Base-by-base conservation (phyloP, 257 asterid genomes). In the Nicotiana noctiflora region DNA sequence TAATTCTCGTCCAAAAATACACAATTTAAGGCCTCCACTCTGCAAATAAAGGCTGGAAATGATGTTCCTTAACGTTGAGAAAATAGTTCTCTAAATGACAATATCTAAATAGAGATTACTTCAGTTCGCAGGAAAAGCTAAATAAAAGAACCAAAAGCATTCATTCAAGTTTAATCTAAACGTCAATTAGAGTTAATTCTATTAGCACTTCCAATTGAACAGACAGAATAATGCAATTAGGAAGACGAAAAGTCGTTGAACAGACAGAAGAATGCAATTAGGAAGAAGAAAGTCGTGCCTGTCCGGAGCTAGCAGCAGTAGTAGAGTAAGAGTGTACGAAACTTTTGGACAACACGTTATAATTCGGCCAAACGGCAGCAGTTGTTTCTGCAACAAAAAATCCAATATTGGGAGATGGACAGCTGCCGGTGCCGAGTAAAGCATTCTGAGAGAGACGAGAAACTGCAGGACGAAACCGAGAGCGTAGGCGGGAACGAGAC, bases 261-360 rank as follows among this genome's bases (percentile, higher is more conserved):
- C 18, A 17, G 4, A 37, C 15, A 40, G 4, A 49, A 6, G 4
- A 62, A 25, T 12, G 44, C 25, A 25, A 29, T 29, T 5, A 31
- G 0, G 8, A 63, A 63, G 78, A 27, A 21, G 14, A 53, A 46
- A 34, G 8, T n/a, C 32, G 44, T 81, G 83, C 98, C 93, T 88
- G 93, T 56, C 87, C 89, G 13, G 87, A 81, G 70, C 34, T 51
- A 32, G 91, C 79, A 62, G 89, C 79, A 66, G 92, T 75, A 53
- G 91, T 77, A 74, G 97, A 89, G 88, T 87, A 91, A 63, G 87
- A 78, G 81, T 95, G 93, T 51, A 82, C 21, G 34, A 79, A 53
- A 78, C 15, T 63, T 52, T 53, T 56, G 32, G 74, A 15, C 23
- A 57, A 72, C 2, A 63, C 74, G 51, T 77, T 46, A 75, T 82